Base-by-base conservation (phyloP, 2,329 filamentous ascomycete species). In the Penicillium sp. region DNA sequence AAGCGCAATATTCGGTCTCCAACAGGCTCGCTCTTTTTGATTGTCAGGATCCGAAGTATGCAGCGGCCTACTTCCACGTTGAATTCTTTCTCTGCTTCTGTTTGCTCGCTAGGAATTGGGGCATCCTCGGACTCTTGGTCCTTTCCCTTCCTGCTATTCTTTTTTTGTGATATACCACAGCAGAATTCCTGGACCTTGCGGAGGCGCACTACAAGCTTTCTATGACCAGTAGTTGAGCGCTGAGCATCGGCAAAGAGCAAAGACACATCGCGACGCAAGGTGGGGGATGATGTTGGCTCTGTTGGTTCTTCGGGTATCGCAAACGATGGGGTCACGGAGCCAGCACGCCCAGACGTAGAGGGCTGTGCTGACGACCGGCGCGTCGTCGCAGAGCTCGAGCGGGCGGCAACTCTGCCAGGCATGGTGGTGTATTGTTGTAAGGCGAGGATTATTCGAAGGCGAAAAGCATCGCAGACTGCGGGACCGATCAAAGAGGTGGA, bases 131-230 rank as follows among this genome's bases (percentile, higher is more conserved):
- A 26, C 75, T 74, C 58, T 73, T 79, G 32, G 75, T 79, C 16
- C 78, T 83, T 86, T 34, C 63, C 60, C 38, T 62, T 66, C 43
- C 61, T 74, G 48, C 61, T 66, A 41, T 60, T 65, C 35, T 64
- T 69, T 50, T 73, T 73, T 35, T 74, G 72, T 1, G 76, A 75
- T 57, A 85, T 82, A 47, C 82, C 84, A 59, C 80, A 83, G 76
- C 91, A 96, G 35, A 87, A 81, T 70, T 97, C 93, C 67, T 97
- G 93, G 40, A 96, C 83, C 74, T 96, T 97, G 60, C 93, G 86
- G 57, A 99, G 77, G 46, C 86, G 91, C 56, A 97, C 89, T 4
- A 89, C 88, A 0, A 96, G 82, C 70, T 97, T 97, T 56, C 93
- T 82, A 71, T 99, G 94, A 2, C 90, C 90, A 1, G 92, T 91